These are phyloP conservation scores for Trifolium pratense DNA, from an alignment of 306 rosid species.

Conservation along the genomic window DNA sequence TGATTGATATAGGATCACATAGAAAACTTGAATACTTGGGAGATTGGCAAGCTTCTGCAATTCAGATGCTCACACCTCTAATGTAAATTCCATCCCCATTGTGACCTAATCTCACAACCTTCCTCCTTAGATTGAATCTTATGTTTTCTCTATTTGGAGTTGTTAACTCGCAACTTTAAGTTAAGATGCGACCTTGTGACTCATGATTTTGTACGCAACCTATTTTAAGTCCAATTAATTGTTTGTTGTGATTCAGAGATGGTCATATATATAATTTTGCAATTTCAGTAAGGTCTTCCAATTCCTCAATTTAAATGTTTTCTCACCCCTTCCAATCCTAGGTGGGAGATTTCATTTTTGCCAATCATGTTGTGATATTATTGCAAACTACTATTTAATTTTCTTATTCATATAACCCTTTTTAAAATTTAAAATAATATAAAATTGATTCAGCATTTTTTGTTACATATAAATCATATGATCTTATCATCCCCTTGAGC, in stretches of 20 bases:
- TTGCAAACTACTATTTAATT: slow-evolving; percentile 8
- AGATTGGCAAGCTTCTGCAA: background rate
- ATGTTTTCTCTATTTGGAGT: background rate
- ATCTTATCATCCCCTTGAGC: slow-evolving; percentile 48
- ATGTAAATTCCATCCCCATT: background rate
- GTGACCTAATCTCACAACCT: background rate
- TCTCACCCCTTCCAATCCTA: background rate
- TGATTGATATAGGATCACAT: background rate
- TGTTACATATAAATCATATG: slow-evolving; percentile 31
- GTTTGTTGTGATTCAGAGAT: background rate
- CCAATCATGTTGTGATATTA: background rate
- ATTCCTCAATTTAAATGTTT: background rate
- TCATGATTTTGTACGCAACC: background rate
- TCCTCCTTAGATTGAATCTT: background rate
- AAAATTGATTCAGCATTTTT: background rate
- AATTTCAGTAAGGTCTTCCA: background rate
- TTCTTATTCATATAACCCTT: slow-evolving; percentile 9
- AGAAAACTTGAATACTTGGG: background rate
- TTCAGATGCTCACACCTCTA: background rate
- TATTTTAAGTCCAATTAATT: background rate
- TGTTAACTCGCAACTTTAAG: background rate
- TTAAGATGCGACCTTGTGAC: background rate
- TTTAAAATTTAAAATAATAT: background rate
- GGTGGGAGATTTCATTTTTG: background rate
- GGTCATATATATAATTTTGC: background rate